phyloP scores from a whole-genome alignment of 2,329 filamentous ascomycete genomes.

The Corniculantispora saksenae region DNA sequence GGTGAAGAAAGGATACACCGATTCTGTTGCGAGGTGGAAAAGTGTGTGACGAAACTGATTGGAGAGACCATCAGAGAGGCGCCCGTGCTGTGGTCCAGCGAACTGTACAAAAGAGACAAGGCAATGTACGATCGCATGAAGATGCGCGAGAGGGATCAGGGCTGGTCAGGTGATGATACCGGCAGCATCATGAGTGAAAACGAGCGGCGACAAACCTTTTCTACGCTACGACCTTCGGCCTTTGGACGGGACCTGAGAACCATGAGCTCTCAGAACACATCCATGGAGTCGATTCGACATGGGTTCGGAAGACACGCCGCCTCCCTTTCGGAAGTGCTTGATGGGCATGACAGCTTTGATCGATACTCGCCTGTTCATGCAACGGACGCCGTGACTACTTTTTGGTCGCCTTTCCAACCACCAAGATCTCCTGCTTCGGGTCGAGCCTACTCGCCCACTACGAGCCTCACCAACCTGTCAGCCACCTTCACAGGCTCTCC shows the following conservation, averaged over 20 bases:
- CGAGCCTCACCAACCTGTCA: conserved; percentile 60
- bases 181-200: conserved; percentile 57
- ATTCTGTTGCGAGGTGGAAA: conserved; percentile 87
- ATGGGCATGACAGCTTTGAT: conserved; percentile 72
- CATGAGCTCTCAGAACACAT: conserved; percentile 62
- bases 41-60: conserved; percentile 80
- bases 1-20: conserved; percentile 94
- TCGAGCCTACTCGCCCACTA: conserved; percentile 61
- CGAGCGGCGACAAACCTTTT: conserved; percentile 48
- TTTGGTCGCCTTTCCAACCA: conserved; percentile 85
- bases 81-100: conserved; percentile 89
- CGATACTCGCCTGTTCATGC: conserved; percentile 62
- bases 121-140: conserved; percentile 54
- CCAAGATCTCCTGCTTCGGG: conserved; percentile 64
- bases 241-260: conserved; percentile 59
- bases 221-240: conserved; percentile 50
- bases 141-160: conserved; percentile 47
- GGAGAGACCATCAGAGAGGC: conserved; percentile 82
- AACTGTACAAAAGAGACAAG: conserved; percentile 80
- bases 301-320: conserved; percentile 58
- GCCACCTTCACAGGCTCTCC: conserved; percentile 48
- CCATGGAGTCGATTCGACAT: conserved; percentile 68
- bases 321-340: conserved; percentile 64
- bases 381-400: conserved; percentile 75
- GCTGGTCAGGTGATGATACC: conserved; percentile 50